Evolutionary conservation across 257 asterid genomes (phyloP).

Genomic region (Lycium ferocissimum): DNA sequence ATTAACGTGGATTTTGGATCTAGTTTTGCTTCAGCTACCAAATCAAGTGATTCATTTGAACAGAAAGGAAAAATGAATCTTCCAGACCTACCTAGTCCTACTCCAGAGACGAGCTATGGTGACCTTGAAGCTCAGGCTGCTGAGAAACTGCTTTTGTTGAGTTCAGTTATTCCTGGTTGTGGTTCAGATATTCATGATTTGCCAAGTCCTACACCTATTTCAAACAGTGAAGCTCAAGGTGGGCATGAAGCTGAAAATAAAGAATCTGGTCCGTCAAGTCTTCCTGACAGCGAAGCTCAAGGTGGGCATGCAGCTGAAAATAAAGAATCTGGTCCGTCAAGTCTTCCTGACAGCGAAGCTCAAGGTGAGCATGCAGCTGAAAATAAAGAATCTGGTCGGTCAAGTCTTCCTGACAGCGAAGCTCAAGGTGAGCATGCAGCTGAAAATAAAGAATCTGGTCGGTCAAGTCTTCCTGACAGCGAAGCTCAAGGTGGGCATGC

Average conservation of each 20-base stretch:
- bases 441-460: slow-evolving; percentile 50
- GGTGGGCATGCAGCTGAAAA: too few relatives aligned
- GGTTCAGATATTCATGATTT: slow-evolving; percentile 37
- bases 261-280: too few relatives aligned
- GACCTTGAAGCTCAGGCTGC: slow-evolving; percentile 43
- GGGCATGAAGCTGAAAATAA: too few relatives aligned
- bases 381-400: slow-evolving; percentile 43
- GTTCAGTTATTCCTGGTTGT: slow-evolving; percentile 35
- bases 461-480: slow-evolving; percentile 38
- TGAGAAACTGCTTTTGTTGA: slow-evolving; percentile 39
- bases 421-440: slow-evolving; percentile 44
- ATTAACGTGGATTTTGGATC: slow-evolving; percentile 37
- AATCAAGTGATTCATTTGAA: slow-evolving; percentile 40
- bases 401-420: slow-evolving; percentile 43
- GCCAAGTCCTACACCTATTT: slow-evolving; percentile 49
- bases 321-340: too few relatives aligned
- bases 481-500: slow-evolving; percentile 50
- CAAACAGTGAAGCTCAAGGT: slow-evolving; percentile 44
- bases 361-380: slow-evolving; percentile 46
- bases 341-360: too few relatives aligned
- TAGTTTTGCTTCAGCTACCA: slow-evolving; percentile 35
- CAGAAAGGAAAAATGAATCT: slow-evolving; percentile 32
- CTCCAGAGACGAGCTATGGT: slow-evolving; percentile 37
- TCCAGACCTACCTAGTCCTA: slow-evolving; percentile 43
- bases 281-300: too few relatives aligned